A percentile compares a stretch with the other conserved stretches of the same genome.
Conservation (phyloP, 164 flowering plant genomes). For the Aristolochia fimbriata region DNA sequence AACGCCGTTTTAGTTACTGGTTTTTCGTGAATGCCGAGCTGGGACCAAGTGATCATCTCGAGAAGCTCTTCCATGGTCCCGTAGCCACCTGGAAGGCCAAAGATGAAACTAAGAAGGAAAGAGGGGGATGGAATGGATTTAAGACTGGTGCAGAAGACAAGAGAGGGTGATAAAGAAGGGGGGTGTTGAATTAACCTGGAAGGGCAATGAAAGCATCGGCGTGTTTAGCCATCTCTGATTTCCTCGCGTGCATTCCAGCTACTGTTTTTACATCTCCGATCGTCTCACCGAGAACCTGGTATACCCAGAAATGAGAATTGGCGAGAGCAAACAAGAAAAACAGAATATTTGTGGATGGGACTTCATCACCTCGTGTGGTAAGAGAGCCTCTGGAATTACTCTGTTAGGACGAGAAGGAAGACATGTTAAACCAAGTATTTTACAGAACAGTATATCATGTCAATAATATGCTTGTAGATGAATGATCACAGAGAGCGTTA, state of each 20-base stretch:
- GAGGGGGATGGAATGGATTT: too few relatives aligned
- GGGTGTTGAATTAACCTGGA: slow-evolving; percentile 5
- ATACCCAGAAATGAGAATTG: neutral
- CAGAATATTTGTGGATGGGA: slow-evolving; percentile 3
- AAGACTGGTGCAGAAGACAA: neutral
- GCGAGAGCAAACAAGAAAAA: neutral
- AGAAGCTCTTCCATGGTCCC: slow-evolving; percentile 42
- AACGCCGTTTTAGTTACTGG: slow-evolving; percentile 19
- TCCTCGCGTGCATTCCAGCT: slow-evolving; percentile 14
- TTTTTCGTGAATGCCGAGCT: slow-evolving; percentile 35
- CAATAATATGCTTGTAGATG: neutral
- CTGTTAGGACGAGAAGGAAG: slow-evolving; percentile 16
- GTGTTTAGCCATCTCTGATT: slow-evolving; percentile 11
- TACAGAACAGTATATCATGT: neutral
- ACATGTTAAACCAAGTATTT: neutral
- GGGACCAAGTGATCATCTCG: slow-evolving; percentile 40
- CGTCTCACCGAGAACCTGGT: slow-evolving; percentile 7
- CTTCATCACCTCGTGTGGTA: slow-evolving; percentile 58
- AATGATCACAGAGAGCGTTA: neutral
- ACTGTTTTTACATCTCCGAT: slow-evolving; percentile 14
- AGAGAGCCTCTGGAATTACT: slow-evolving; percentile 58
- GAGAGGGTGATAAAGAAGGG: neutral
- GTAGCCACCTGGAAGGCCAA: slow-evolving; percentile 28
- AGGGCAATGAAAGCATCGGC: slow-evolving; percentile 18
- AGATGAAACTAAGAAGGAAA: slow-evolving; percentile 43